Evolutionary conservation across 176 grass and related monocot species (phyloP), one percentile per base, ranked within the genome.

Genomic region (Hsuehochloa calcarea): DNA sequence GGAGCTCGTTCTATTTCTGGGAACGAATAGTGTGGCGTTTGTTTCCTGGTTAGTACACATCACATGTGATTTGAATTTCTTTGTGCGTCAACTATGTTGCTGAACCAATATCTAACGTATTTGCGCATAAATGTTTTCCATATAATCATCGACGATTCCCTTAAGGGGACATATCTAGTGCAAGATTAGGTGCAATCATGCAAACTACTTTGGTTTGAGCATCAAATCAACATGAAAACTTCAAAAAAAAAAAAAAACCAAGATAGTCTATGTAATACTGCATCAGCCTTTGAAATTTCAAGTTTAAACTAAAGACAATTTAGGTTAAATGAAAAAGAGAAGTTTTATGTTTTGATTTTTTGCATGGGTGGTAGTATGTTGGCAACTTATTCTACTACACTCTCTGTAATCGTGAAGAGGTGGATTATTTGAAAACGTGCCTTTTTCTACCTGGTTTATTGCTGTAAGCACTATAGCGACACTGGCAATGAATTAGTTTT

Each of bases 31-130:
- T 56, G 52, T 43, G 13, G 6, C 49, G 51, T 97, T 97, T 46
- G 13, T 94, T 72, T 94, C 92, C 65, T 97, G 94, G 94, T 97
- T 88, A 74, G 75, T 86, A 27, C 16, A 5, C 60, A 79, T 41
- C 44, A 26, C 72, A n/a, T 39, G 4, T 34, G 25, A 10, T 85
- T 80, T 45, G 0, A 67, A 56, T 68, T 80, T 72, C 20, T 65
- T 52, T 67, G 10, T 27, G 22, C 35, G 3, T 82, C 20, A 64
- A 20, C 34, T 88, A 37, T 56, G 55, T 60, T n/a, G 11, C 65
- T 74, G 26, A 51, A 47, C 51, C 12, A 74, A 39, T 65, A n/a
- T 68, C 1, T 79, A 55, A 26, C 45, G 60, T 82, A 66, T 81
- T 73, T 66, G 14, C 19, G 6, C 29, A 54, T 44, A 61, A 12